Base-by-base conservation (phyloP, 164 flowering plant genomes). In the Cinnamomum chago region DNA sequence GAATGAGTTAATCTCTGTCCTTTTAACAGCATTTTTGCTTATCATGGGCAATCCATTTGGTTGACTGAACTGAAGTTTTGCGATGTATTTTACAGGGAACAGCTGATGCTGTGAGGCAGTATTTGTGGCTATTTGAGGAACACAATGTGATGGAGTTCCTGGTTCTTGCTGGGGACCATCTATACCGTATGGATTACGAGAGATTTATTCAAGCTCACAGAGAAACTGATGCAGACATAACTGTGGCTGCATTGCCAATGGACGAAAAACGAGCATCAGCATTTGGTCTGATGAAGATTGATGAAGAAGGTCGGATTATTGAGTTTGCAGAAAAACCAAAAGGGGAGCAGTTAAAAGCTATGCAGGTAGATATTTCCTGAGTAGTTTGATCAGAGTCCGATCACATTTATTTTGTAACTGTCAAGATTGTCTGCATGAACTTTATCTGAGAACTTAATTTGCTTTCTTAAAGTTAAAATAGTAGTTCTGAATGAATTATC, bases 101-200 rank as follows among this genome's bases (percentile, higher is more conserved):
- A 6, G 98, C 99, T 58, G 99, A 95, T 89, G 98, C 98, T 28
- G 96, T 93, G 52, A 90, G 99, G 83, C 95, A 90, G 81, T 93
- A 87, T 76, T 79, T 93, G 75, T 95, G 99, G 99, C 75, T 95
- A 72, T 89, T 95, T 82, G 97, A 95, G 83, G 97, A 93, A 83
- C 96, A 95, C 81, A 86, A 86, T 76, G 91, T 94, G 20, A 76
- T 85, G 82, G 96, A 94, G 62, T 92, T 78, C 79, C 79, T 94
- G 52, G 77, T 94, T 81, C 95, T 95, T 82, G 92, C 99, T 60
- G 99, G 97, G 30, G 93, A 95, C 72, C 97, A 93, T 83, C 77
- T 95, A 78, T 95, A 95, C 66, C 83, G 94, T 23, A 95, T 93
- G 99, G 97, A 95, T 71, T 91, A 95, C 58, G 93, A 90, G 84